Evolutionary conservation across 2,329 filamentous ascomycete genomes (phyloP).

Genomic region (Aschersonia sp.): DNA sequence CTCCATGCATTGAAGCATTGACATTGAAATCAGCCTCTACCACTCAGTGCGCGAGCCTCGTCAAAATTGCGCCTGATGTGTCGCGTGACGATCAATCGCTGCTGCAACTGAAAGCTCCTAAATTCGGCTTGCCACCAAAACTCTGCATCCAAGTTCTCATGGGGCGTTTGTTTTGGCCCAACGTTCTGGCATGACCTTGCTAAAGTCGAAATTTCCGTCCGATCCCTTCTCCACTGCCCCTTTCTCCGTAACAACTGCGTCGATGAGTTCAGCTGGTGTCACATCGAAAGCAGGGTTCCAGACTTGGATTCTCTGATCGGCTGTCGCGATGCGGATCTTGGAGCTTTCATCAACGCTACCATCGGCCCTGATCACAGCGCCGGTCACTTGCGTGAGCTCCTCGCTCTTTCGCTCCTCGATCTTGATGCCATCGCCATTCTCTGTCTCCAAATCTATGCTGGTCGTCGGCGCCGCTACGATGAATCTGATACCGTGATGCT

Average conservation of each 20-base stretch:
- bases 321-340: conserved; percentile 64
- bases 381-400: conserved; percentile 76
- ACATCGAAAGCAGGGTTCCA: conserved; percentile 99
- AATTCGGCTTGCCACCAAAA: background rate
- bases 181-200: conserved; percentile 38
- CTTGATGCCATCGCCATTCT: conserved; percentile 63
- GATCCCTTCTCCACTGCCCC: conserved; percentile 68
- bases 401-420: conserved; percentile 76
- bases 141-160: background rate
- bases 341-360: conserved; percentile 47
- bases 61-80: too few species aligned
- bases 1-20: conserved; percentile 32
- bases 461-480: conserved; percentile 90
- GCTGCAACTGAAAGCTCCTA: too few species aligned
- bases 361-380: conserved; percentile 51
- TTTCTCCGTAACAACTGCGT: conserved; percentile 86
- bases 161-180: conserved; percentile 21
- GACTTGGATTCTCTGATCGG: conserved; percentile 62
- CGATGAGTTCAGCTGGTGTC: conserved; percentile 76
- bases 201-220: conserved; percentile 55
- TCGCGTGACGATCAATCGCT: too few species aligned
- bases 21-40: background rate
- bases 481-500: conserved; percentile 81
- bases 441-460: conserved; percentile 75
- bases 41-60: background rate